Evolutionary conservation across 208 protist genomes (phyloP).

Genomic region (Tritrichomonas musculus): DNA sequence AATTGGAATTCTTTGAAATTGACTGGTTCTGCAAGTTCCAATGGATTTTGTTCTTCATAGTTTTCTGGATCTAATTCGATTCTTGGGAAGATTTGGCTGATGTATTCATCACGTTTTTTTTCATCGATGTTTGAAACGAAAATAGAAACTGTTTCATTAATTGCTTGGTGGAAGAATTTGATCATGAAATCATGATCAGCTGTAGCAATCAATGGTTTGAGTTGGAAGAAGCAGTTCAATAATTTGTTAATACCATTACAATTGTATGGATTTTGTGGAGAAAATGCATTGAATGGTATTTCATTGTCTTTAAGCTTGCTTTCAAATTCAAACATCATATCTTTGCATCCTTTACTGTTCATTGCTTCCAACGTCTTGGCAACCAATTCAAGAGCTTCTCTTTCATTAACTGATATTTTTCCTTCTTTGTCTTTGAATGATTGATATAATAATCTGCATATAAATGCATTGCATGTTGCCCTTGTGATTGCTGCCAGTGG

Average conservation of each 20-base stretch:
- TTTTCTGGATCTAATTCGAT: too few relatives aligned
- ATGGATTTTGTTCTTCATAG: too few relatives aligned
- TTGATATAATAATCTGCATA: background rate
- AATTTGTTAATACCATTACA: background rate
- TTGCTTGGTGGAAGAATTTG: too few relatives aligned
- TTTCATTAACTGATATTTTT: background rate
- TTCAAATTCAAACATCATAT: background rate
- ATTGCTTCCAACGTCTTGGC: background rate
- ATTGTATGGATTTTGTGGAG: background rate
- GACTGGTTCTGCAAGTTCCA: too few relatives aligned
- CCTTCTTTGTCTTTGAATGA: background rate
- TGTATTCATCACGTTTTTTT: too few relatives aligned
- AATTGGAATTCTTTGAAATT: too few relatives aligned
- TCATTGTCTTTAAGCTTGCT: background rate
- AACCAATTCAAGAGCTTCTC: background rate
- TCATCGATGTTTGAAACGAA: too few relatives aligned
- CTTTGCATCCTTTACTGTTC: background rate
- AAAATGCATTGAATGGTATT: background rate
- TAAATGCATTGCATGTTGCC: background rate
- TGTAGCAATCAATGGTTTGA: background rate
- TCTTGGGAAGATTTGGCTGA: too few relatives aligned
- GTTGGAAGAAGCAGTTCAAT: background rate
- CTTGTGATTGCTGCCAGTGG: background rate
- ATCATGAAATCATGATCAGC: too few relatives aligned
- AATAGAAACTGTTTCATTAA: too few relatives aligned